Base-by-base conservation (phyloP, 768 basidiomycete species). In the Multifurca ochricompacta region DNA sequence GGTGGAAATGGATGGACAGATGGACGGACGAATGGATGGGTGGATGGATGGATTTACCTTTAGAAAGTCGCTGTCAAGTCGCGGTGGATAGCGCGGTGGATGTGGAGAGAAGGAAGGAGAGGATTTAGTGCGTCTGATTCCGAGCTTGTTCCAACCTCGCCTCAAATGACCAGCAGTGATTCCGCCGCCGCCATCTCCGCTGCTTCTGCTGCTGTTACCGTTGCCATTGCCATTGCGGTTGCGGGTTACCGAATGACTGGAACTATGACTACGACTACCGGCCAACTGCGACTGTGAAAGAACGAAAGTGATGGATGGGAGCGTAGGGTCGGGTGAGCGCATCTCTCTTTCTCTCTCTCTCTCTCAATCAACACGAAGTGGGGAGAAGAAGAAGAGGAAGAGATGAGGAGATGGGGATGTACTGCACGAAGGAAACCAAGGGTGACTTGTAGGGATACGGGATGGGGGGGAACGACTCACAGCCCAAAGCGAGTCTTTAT, bases 241-340 rank as follows among this genome's bases (percentile, higher is more conserved):
- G n/a, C n/a, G n/a, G n/a, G n/a, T n/a, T n/a, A n/a, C n/a, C n/a
- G n/a, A n/a, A n/a, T n/a, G n/a, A n/a, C n/a, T n/a, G n/a, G n/a
- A n/a, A n/a, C n/a, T n/a, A n/a, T n/a, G n/a, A n/a, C n/a, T n/a
- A n/a, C n/a, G n/a, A n/a, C n/a, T n/a, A n/a, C n/a, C n/a, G n/a
- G n/a, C n/a, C n/a, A n/a, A n/a, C 21, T 50, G 46, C 4, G 39
- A 14, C 32, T 48, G 58, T 14, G 59, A 59, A 11, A 61, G 44
- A 39, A 61, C 53, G 30, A 52, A 61, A 6, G 57, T 43, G 41
- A 61, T 61, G n/a, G 59, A 61, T 39, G 59, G 59, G 36, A 61
- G 53, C 40, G 50, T 51, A 27, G 58, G 53, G 21, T 59, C 46
- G 6, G 34, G 18, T 36, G 57, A 43, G 42, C 58, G 59, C 59